Evolutionary conservation across 2,329 filamentous ascomycete species (phyloP), one percentile per base, ranked within the genome.

Genomic region (Ophiostoma populinum): DNA sequence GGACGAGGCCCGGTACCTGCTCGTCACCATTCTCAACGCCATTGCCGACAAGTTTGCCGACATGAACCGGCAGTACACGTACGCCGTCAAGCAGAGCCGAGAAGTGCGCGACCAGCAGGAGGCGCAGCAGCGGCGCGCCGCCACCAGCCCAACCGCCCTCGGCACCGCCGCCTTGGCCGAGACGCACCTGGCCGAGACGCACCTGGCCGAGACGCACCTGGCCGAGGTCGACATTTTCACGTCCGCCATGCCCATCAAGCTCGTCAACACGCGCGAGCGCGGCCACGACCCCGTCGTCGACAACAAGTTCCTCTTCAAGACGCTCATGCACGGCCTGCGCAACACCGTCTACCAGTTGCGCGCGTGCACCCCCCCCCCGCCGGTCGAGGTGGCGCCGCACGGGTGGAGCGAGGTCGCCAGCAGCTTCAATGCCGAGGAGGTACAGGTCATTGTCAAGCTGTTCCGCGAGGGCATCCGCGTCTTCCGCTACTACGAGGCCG

Each of bases 301-400:
- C 54, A 98, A 98, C 61, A 93, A 95, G 50, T 95, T 98, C 46
- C 60, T 99, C 5, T 98, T 98, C 61, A 86, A 86, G 55, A 98
- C 93, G 45, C 62, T 98, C 6, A 80, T 99, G 61, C 92, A 92
- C 46, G 90, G 90, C 0, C 62, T 98, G 1, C 95, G 95, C 57
- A 92, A 87, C 47, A 85, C 92, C 6, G 93, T 99, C 55, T 94
- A 92, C 48, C 85, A 94, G 54, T 61, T 99, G 33, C 80, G 87
- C 48, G 77, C 77, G 9, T 95, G 87, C 56, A 95, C 98, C 50
- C 76, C 78, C 1, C 62, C 67, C 9, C 59, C 75, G 2, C 62
- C 67, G 37, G 75, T 92, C 31, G 87, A 95, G 41, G 85, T 80
- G 47, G 80, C 81, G 2, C 87, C 90, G 0, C 60, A 75, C 4